Conservation (phyloP, 148 eudicot genomes). For the Rhododendron mucronatum region DNA sequence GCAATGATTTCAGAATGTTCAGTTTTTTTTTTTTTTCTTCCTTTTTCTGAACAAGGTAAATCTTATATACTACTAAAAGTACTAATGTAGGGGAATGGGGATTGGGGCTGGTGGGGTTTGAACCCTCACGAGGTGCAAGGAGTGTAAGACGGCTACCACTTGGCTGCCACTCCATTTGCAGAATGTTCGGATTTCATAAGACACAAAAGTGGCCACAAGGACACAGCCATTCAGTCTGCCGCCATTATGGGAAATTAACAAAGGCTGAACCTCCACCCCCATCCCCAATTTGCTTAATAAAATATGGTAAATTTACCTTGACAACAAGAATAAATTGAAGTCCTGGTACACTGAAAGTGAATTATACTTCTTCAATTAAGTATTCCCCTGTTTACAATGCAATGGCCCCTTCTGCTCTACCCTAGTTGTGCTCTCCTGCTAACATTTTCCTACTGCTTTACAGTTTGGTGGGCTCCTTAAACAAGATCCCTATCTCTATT, state of each 20-base stretch:
- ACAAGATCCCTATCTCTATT: conserved; percentile 75
- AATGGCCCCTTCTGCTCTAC: background rate
- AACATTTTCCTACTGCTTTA: conserved; percentile 13
- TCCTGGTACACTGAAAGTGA: background rate
- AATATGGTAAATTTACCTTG: background rate
- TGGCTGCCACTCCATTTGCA: background rate
- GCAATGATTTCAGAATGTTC: background rate
- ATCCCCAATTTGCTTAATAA: background rate
- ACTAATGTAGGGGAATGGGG: background rate
- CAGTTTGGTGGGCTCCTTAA: conserved; percentile 77
- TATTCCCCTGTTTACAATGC: background rate
- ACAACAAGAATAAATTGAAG: background rate
- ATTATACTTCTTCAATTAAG: background rate
- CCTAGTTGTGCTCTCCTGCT: background rate
- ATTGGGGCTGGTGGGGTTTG: background rate
- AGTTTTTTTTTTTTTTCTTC: background rate
- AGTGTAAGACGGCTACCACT: background rate
- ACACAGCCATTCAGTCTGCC: background rate
- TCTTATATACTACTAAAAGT: background rate
- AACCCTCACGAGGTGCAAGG: background rate
- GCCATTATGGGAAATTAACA: background rate
- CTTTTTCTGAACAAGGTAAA: background rate
- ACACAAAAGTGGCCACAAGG: background rate
- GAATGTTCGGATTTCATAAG: background rate
- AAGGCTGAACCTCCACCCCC: background rate